These are phyloP conservation scores for Phaeotremella fagi DNA, from an alignment of 768 basidiomycete genomes.

Conservation along the genomic window DNA sequence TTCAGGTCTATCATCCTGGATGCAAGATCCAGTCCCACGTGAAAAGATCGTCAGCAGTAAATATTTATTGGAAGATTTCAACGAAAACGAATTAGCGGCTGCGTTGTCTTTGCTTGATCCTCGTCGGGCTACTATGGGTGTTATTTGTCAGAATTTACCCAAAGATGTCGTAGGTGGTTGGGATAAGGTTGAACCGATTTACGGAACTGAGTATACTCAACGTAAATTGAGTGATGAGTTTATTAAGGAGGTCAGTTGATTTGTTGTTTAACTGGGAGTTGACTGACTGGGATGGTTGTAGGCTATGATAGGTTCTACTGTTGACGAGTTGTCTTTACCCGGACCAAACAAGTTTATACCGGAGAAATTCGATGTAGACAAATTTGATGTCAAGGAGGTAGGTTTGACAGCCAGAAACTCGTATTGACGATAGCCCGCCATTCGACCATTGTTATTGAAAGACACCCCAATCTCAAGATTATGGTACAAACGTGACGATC, in stretches of 20 bases:
- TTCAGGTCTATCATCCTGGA: slow-evolving; percentile 64
- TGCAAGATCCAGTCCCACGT: slow-evolving; percentile 76
- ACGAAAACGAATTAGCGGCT: slow-evolving; percentile 53
- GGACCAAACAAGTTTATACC: slow-evolving; percentile 88
- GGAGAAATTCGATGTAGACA: slow-evolving; percentile 74
- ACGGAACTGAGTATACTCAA: slow-evolving; percentile 82
- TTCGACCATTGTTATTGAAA: slow-evolving; percentile 65
- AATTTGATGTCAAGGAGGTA: slow-evolving; percentile 63
- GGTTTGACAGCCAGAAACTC: slow-evolving; percentile 15
- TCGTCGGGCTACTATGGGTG: slow-evolving; percentile 62
- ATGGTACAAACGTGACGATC: slow-evolving; percentile 98
- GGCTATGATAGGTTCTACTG: slow-evolving; percentile 59
- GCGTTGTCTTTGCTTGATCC: slow-evolving; percentile 63
- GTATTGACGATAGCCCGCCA: slow-evolving; percentile 55
- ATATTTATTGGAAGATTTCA: slow-evolving; percentile 69
- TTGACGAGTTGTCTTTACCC: slow-evolving; percentile 66
- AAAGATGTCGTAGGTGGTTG: slow-evolving; percentile 55
- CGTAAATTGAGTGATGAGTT: slow-evolving; percentile 56
- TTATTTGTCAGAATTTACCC: slow-evolving; percentile 73
- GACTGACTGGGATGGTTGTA: slow-evolving; percentile 37
- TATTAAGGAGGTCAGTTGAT: slow-evolving; percentile 50
- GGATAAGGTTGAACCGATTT: slow-evolving; percentile 71
- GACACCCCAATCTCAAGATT: slow-evolving; percentile 67
- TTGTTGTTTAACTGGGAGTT: background rate
- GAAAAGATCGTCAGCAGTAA: slow-evolving; percentile 70